A percentile compares a stretch with the other conserved stretches of the same genome.
phyloP scores from a whole-genome alignment of 371 early-diverging fungal species.

The Mucor racemosus region DNA sequence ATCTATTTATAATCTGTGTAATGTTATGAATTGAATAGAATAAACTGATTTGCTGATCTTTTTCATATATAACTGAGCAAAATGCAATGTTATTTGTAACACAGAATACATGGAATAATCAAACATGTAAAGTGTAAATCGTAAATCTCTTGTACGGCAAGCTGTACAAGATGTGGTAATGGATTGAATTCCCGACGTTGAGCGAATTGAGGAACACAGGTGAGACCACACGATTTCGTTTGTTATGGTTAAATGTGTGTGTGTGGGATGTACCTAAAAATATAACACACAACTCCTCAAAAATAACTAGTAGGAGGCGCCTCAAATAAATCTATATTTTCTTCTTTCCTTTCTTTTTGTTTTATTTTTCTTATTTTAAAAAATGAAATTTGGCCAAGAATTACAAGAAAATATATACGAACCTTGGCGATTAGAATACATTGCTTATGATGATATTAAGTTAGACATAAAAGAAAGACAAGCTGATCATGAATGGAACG shows the following conservation, averaged over 20 bases:
- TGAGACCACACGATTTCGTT: slow-evolving; percentile 11
- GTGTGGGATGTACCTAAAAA: slow-evolving; percentile 22
- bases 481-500: slow-evolving; percentile 54
- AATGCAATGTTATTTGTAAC: slow-evolving; percentile 4
- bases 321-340: slow-evolving; percentile 7
- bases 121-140: slow-evolving; percentile 7
- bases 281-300: slow-evolving; percentile 12
- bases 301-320: slow-evolving; percentile 1
- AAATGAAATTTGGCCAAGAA: slow-evolving; percentile 89
- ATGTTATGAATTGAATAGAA: too few relatives aligned
- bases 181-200: background rate
- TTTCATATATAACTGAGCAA: background rate
- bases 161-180: too few relatives aligned
- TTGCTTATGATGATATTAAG: slow-evolving; percentile 84
- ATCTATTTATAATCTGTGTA: too few relatives aligned
- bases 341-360: slow-evolving; percentile 18
- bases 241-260: background rate
- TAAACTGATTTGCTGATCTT: too few relatives aligned
- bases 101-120: slow-evolving; percentile 10
- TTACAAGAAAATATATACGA: slow-evolving; percentile 71
- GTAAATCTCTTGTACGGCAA: background rate
- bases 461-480: slow-evolving; percentile 67
- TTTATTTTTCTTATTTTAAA: background rate
- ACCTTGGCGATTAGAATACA: slow-evolving; percentile 88
- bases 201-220: background rate